phyloP scores from a whole-genome alignment of 306 rosid genomes.

The Citrullus mucosospermus region DNA sequence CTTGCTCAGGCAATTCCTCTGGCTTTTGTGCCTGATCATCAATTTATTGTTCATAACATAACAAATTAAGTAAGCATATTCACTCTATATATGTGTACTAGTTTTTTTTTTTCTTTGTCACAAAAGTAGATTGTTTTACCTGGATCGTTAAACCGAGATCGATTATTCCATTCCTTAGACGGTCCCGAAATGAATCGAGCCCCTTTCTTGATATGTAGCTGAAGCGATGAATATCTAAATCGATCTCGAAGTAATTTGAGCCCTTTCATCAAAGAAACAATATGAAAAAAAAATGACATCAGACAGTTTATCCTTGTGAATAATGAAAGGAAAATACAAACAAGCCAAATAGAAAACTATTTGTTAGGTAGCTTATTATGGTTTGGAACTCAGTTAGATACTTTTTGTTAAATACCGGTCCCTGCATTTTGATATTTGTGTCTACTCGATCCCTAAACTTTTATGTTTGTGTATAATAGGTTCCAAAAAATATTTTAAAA shows the following conservation, averaged over 20 bases:
- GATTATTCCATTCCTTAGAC: conserved; percentile 54
- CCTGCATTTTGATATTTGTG: too few species aligned
- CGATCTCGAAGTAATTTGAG: conserved; percentile 82
- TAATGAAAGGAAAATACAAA: background rate
- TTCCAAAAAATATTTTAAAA: too few species aligned
- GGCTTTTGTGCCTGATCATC: conserved; percentile 68
- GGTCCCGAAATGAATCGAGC: conserved; percentile 70
- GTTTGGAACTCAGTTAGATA: too few species aligned
- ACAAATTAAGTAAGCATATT: too few species aligned
- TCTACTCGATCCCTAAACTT: too few species aligned
- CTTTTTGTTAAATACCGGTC: too few species aligned
- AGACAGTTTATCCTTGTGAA: background rate
- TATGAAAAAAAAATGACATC: background rate
- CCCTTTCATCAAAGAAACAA: conserved; percentile 31
- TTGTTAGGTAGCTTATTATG: too few species aligned
- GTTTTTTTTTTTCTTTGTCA: background rate
- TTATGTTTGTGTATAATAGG: too few species aligned
- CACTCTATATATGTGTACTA: too few species aligned
- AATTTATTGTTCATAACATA: background rate
- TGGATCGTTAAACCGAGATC: conserved; percentile 82
- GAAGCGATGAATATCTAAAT: conserved; percentile 88
- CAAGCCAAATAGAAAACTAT: too few species aligned
- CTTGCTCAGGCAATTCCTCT: conserved; percentile 84
- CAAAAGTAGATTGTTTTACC: conserved; percentile 18
- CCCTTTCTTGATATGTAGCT: conserved; percentile 93